Evolutionary conservation across 1,284 basidiomycete genomes (phyloP).

Genomic region (Heliocybe sulcata): DNA sequence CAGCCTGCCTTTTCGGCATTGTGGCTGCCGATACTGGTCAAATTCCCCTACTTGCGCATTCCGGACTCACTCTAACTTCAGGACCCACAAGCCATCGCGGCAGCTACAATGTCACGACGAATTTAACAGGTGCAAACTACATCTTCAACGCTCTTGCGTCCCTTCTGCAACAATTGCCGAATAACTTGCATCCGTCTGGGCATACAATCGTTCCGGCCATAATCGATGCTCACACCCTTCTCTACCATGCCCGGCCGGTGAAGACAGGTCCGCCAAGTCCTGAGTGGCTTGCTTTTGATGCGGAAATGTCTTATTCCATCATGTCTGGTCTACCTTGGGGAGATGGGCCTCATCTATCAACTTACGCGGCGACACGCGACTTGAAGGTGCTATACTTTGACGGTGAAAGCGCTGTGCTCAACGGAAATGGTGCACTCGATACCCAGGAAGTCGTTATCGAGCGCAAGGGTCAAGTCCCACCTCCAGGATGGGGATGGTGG

Average conservation of each 20-base stretch:
- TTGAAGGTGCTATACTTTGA: conserved; percentile 2
- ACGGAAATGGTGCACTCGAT: background rate
- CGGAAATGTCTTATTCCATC: conserved; percentile 3
- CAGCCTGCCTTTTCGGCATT: background rate
- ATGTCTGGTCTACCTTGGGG: background rate
- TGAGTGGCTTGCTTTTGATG: conserved; percentile 4
- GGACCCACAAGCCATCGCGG: background rate
- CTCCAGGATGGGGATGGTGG: background rate
- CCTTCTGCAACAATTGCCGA: conserved; percentile 1
- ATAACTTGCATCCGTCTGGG: conserved; percentile 3
- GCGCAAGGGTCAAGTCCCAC: background rate
- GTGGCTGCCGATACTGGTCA: background rate
- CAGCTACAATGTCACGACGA: background rate
- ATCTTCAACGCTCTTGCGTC: background rate
- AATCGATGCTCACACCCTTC: background rate
- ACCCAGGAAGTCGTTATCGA: conserved; percentile 3
- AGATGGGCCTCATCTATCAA: background rate
- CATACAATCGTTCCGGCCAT: conserved; percentile 4
- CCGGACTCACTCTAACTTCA: background rate
- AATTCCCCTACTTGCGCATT: background rate
- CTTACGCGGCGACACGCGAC: conserved; percentile 1
- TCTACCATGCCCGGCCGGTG: conserved; percentile 1
- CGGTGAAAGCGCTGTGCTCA: background rate
- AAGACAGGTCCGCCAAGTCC: background rate
- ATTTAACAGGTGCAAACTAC: background rate